phyloP scores from a whole-genome alignment of 2,329 filamentous ascomycete species.

The Knoxdaviesia proteae region DNA sequence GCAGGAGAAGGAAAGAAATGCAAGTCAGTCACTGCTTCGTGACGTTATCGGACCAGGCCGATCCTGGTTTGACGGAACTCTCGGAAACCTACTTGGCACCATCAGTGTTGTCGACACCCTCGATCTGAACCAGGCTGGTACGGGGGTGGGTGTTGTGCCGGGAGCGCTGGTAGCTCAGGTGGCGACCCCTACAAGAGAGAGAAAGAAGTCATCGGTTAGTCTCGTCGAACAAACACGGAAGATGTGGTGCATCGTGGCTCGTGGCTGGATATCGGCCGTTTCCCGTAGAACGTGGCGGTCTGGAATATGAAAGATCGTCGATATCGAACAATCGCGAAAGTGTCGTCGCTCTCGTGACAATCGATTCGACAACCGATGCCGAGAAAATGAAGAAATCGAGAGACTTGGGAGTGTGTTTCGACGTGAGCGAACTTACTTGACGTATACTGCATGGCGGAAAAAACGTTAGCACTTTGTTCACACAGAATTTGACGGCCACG shows the following conservation, averaged over 20 bases:
- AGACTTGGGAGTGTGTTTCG: slow-evolving; percentile 1
- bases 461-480: slow-evolving; percentile 16
- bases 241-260: too few species aligned
- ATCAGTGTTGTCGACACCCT: slow-evolving; percentile 82
- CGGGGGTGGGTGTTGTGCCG: slow-evolving; percentile 80
- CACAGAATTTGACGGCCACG: slow-evolving; percentile 6
- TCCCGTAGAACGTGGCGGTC: too few species aligned
- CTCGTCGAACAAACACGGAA: neutral
- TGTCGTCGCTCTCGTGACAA: too few species aligned
- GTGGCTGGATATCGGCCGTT: too few species aligned
- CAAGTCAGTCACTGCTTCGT: too few species aligned
- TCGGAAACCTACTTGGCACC: slow-evolving; percentile 53
- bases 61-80: neutral
- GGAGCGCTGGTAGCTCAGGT: slow-evolving; percentile 93
- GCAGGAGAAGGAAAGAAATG: slow-evolving; percentile 5
- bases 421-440: slow-evolving; percentile 49
- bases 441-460: slow-evolving; percentile 41
- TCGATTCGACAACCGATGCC: too few species aligned
- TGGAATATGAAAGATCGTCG: too few species aligned
- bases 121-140: slow-evolving; percentile 93
- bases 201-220: slow-evolving; percentile 5
- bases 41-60: too few species aligned
- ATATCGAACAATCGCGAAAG: too few species aligned
- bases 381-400: too few species aligned
- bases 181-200: slow-evolving; percentile 47